Evolutionary conservation across 169 alveolate genomes (phyloP).

Genomic region (Plasmodium ovale): DNA sequence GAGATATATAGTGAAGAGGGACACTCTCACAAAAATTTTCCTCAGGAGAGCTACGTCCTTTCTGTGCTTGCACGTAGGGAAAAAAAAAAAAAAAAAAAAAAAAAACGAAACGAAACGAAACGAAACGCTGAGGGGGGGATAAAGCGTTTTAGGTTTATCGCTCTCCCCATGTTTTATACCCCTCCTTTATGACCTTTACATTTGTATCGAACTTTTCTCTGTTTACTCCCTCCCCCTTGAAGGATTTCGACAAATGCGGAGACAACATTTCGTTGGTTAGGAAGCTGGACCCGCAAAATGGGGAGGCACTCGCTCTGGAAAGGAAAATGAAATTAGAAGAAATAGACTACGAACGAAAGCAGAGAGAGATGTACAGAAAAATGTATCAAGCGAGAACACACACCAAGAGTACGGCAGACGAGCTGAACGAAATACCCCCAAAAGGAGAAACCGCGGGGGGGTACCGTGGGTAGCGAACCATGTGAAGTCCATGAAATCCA

Average conservation of each 20-base stretch:
- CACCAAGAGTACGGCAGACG: too few relatives aligned
- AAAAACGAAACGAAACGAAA: too few relatives aligned
- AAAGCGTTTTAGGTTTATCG: too few relatives aligned
- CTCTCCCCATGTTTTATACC: not conserved
- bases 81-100: not conserved
- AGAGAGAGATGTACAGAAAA: constrained; percentile 50
- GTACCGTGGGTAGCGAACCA: too few relatives aligned
- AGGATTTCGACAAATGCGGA: constrained; percentile 57
- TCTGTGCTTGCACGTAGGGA: constrained; percentile 33
- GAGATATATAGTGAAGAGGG: constrained; percentile 17
- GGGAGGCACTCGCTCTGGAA: constrained; percentile 15
- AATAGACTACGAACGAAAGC: constrained; percentile 15
- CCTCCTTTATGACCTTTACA: not conserved
- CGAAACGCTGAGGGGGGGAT: too few relatives aligned
- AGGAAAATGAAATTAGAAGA: constrained; percentile 25
- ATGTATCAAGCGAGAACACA: constrained; percentile 16
- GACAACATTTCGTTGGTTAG: constrained; percentile 16
- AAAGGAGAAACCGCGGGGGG: not conserved
- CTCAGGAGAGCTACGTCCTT: constrained; percentile 41
- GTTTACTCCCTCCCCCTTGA: not conserved
- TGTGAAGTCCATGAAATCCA: too few relatives aligned
- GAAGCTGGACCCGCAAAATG: constrained; percentile 25
- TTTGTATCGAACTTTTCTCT: not conserved
- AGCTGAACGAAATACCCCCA: too few relatives aligned
- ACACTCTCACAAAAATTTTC: constrained; percentile 47